These are phyloP conservation scores for Colletotrichum zoysiae DNA, from an alignment of 2,329 filamentous ascomycete species.

Conservation along the genomic window DNA sequence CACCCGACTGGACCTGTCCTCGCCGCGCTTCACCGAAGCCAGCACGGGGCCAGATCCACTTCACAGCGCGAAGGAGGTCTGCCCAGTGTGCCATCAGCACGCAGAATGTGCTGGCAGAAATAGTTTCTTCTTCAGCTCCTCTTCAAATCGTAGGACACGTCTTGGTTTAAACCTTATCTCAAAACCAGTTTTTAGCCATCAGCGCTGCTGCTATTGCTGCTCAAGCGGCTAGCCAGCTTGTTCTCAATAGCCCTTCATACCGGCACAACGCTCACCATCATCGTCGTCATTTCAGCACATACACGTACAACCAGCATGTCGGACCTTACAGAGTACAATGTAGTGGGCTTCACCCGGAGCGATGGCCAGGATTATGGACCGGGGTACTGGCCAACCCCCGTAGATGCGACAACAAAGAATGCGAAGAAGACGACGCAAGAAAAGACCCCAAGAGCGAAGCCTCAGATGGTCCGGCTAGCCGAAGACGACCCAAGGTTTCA, in stretches of 20 bases:
- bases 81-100: slow-evolving; percentile 12
- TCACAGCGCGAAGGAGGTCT: slow-evolving; percentile 16
- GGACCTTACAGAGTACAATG: slow-evolving; percentile 28
- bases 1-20: neutral
- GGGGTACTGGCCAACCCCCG: slow-evolving; percentile 56
- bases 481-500: slow-evolving; percentile 59
- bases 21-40: slow-evolving; percentile 19
- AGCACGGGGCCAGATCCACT: slow-evolving; percentile 33
- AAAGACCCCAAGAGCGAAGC: slow-evolving; percentile 55
- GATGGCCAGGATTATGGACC: slow-evolving; percentile 61
- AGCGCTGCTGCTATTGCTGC: slow-evolving; percentile 2
- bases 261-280: neutral
- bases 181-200: neutral
- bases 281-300: neutral
- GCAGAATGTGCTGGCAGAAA: slow-evolving; percentile 32
- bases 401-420: slow-evolving; percentile 52
- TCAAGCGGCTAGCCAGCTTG: slow-evolving; percentile 3
- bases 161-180: neutral
- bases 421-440: slow-evolving; percentile 53
- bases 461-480: slow-evolving; percentile 58
- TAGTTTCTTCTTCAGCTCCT: neutral
- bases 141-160: neutral
- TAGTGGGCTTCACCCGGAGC: slow-evolving; percentile 57
- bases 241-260: neutral
- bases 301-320: slow-evolving; percentile 17